Base-by-base conservation (phyloP, 805 yeast species). In the Wickerhamomyces bisporus region DNA sequence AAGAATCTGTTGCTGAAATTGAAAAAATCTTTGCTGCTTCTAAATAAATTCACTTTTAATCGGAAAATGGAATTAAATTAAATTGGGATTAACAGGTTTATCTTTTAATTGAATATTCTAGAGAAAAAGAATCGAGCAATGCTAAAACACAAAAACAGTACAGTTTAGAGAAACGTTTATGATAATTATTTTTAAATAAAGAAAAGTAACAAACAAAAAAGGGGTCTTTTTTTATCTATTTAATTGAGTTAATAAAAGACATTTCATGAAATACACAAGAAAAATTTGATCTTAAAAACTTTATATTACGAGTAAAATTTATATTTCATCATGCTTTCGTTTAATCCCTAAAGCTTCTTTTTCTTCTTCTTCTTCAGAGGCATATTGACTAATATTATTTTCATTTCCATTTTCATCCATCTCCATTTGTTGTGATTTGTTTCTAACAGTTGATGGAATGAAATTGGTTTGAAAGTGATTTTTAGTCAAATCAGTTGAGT, bases 1-100 rank as follows among this genome's bases (percentile, higher is more conserved):
- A 79, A 58, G 97, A 93, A 75, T 79, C 97, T 52, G 82, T 93
- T 54, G 74, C 85, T 58, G 98, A 93, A 60, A 75, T 91, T 57
- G 98, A 93, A 79, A 82, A 77, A 66, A 69, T 84, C 65, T 87
- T 87, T 55, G 71, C 80, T 41, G 46, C 59, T 42, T 50, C 56
- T 29, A 49, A 52, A 48, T 52, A 46, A 44, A 19, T 38, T 17
- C 19, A 11, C 6, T 30, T 6, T n/a, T 6, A 9, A n/a, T n/a
- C n/a, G n/a, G n/a, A n/a, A n/a, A n/a, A n/a, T n/a, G n/a, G n/a
- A n/a, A n/a, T n/a, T n/a, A n/a, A n/a, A n/a, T n/a, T n/a, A n/a
- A n/a, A n/a, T n/a, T n/a, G n/a, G 19, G 30, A 6, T 27, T 26
- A 13, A 26, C 10, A n/a, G n/a, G n/a, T n/a, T n/a, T n/a, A n/a